phyloP scores from a whole-genome alignment of 1,284 basidiomycete species.

The Malassezia brasiliensis region DNA sequence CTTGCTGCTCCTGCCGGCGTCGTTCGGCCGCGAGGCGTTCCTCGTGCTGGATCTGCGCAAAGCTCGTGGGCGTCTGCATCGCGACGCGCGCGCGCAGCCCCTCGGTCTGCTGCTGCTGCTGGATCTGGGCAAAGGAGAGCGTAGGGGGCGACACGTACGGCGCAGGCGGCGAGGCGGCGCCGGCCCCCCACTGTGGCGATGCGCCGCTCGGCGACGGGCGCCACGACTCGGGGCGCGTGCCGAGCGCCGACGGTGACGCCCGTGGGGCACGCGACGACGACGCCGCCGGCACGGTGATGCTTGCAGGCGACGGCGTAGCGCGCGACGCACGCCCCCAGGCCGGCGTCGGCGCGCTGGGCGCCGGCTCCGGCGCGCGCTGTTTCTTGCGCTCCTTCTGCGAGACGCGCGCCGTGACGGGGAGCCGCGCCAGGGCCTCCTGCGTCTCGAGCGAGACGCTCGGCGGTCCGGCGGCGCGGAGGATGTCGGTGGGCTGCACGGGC shows the following conservation, averaged over 20 bases:
- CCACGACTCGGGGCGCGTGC: background rate
- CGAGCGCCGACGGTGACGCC: slow-evolving; percentile 3
- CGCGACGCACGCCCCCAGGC: slow-evolving; percentile 7
- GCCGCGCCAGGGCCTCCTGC: slow-evolving; percentile 9
- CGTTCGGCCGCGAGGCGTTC: slow-evolving; percentile 30
- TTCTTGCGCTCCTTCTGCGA: slow-evolving; percentile 43
- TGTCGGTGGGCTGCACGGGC: background rate
- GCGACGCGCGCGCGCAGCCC: slow-evolving; percentile 17
- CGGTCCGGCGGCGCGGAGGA: no score
- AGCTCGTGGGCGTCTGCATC: slow-evolving; percentile 23
- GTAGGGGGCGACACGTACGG: slow-evolving; percentile 9
- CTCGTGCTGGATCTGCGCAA: slow-evolving; percentile 39
- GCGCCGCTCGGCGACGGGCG: slow-evolving; percentile 2
- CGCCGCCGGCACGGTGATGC: background rate
- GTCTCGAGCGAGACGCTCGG: slow-evolving; percentile 10
- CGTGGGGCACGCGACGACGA: background rate
- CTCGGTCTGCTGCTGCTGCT: slow-evolving; percentile 34
- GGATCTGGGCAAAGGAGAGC: slow-evolving; percentile 36
- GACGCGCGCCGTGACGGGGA: slow-evolving; percentile 25
- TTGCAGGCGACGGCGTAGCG: background rate
- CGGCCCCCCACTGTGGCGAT: slow-evolving; percentile 21
- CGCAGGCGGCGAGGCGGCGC: background rate
- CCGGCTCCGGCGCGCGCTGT: slow-evolving; percentile 9
- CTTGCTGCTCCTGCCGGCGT: slow-evolving; percentile 26
- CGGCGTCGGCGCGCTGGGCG: slow-evolving; percentile 17